Evolutionary conservation across 2,329 filamentous ascomycete genomes (phyloP).

Genomic region (Myrmaecium sp.): DNA sequence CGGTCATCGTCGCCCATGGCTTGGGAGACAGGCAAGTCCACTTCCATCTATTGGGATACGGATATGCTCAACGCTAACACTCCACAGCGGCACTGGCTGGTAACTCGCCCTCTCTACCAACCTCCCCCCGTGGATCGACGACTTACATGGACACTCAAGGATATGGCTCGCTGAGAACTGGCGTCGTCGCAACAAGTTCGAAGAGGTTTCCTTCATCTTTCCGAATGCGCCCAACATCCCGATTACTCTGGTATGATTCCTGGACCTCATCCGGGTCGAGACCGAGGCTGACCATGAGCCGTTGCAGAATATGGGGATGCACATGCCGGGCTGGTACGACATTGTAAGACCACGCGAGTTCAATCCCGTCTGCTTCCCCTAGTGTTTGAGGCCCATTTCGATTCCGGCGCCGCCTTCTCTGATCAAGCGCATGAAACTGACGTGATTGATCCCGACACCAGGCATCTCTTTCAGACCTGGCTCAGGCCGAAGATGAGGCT

Average conservation of each 20-base stretch:
- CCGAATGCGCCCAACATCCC: slow-evolving; percentile 79
- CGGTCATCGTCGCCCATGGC: slow-evolving; percentile 86
- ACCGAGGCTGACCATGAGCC: background rate
- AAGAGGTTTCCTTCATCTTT: slow-evolving; percentile 86
- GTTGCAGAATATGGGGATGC: slow-evolving; percentile 51
- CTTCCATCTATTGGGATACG: too few relatives aligned
- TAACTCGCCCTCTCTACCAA: slow-evolving; percentile 15
- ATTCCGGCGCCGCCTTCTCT: background rate
- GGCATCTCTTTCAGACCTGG: slow-evolving; percentile 29
- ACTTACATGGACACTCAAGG: slow-evolving; percentile 29
- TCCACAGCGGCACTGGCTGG: slow-evolving; percentile 51
- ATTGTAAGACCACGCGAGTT: slow-evolving; percentile 40
- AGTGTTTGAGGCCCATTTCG: background rate
- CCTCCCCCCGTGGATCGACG: too few relatives aligned
- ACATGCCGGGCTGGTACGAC: slow-evolving; percentile 81
- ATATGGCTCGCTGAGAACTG: slow-evolving; percentile 73
- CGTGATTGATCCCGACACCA: slow-evolving; percentile 8
- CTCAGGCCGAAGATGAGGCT: slow-evolving; percentile 42
- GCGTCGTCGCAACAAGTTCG: slow-evolving; percentile 61
- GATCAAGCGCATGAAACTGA: slow-evolving; percentile 1
- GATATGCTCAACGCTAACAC: slow-evolving; percentile 1
- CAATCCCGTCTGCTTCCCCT: slow-evolving; percentile 6
- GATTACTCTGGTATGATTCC: slow-evolving; percentile 54
- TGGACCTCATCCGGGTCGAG: background rate
- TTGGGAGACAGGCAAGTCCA: slow-evolving; percentile 52